A percentile compares a stretch with the other conserved stretches of the same genome.
phyloP scores from a whole-genome alignment of 2,329 filamentous ascomycete genomes.

The Aspergillus hortae region DNA sequence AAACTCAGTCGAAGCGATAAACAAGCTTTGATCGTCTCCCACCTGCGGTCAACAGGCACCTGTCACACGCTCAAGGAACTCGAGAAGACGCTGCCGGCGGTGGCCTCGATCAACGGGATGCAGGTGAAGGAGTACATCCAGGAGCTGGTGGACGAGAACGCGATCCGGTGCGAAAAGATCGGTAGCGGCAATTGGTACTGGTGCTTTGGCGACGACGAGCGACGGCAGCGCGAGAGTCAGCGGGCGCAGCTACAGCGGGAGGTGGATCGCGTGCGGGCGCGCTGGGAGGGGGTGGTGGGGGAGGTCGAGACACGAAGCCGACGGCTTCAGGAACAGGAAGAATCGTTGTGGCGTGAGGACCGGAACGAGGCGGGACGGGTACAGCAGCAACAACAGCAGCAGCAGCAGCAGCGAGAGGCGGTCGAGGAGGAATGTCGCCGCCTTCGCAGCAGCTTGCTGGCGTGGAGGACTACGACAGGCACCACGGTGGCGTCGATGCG shows the following conservation, averaged over 20 bases:
- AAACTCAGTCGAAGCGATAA: conserved; percentile 59
- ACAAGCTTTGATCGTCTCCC: conserved; percentile 55
- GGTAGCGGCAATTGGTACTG: conserved; percentile 71
- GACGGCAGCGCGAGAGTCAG: conserved; percentile 41
- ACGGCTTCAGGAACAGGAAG: conserved; percentile 27
- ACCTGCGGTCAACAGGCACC: conserved; percentile 57
- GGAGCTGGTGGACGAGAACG: conserved; percentile 57
- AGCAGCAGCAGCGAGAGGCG: conserved; percentile 19
- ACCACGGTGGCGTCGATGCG: conserved; percentile 31
- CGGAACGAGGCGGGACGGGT: conserved; percentile 6
- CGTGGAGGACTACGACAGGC: conserved; percentile 23
- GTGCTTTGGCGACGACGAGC: conserved; percentile 60
- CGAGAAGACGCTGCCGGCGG: conserved; percentile 59
- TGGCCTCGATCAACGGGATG: conserved; percentile 63
- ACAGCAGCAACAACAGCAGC: conserved; percentile 15
- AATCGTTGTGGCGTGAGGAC: neutral
- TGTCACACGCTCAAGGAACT: conserved; percentile 66
- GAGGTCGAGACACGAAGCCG: conserved; percentile 36
- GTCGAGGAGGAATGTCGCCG: conserved; percentile 29
- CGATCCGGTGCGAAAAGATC: conserved; percentile 65
- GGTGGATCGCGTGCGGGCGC: conserved; percentile 25
- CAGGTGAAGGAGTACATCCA: conserved; percentile 66
- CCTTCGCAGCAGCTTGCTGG: conserved; percentile 23
- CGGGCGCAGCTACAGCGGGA: conserved; percentile 25
- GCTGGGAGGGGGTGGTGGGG: conserved; percentile 30